A percentile compares a stretch with the other conserved stretches of the same genome.
phyloP scores from a whole-genome alignment of 768 basidiomycete genomes.

The Rhodotorula graminis region DNA sequence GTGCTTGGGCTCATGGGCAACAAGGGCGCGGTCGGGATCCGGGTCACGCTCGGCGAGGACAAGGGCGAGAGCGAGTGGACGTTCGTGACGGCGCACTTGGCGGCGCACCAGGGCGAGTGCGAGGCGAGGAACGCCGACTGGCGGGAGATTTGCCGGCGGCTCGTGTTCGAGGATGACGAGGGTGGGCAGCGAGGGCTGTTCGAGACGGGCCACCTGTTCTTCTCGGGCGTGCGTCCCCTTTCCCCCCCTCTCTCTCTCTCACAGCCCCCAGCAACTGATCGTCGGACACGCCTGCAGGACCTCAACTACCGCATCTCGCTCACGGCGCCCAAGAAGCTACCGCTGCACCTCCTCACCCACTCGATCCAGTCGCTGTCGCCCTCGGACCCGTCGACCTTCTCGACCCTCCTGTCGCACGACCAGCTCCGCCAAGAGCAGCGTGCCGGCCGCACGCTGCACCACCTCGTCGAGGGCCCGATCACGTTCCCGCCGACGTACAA shows the following conservation, averaged over 20 bases:
- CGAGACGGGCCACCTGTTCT: slow-evolving; percentile 81
- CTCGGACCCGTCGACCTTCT: neutral
- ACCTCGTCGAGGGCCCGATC: slow-evolving; percentile 78
- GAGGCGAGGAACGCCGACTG: slow-evolving; percentile 68
- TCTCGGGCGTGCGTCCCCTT: slow-evolving; percentile 68
- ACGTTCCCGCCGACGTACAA: slow-evolving; percentile 77
- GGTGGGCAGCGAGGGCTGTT: slow-evolving; percentile 53
- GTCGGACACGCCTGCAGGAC: slow-evolving; percentile 42
- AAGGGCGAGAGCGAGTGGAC: slow-evolving; percentile 49
- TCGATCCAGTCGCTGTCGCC: slow-evolving; percentile 33
- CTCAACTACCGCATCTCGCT: slow-evolving; percentile 49
- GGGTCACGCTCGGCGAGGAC: slow-evolving; percentile 63
- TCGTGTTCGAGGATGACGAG: slow-evolving; percentile 65
- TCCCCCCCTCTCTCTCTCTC: slow-evolving; percentile 49
- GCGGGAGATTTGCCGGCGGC: slow-evolving; percentile 68
- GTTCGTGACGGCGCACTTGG: slow-evolving; percentile 88
- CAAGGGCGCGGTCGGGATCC: slow-evolving; percentile 86
- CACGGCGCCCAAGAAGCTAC: slow-evolving; percentile 36
- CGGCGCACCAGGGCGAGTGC: slow-evolving; percentile 64
- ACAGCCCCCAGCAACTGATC: neutral
- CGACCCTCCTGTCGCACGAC: slow-evolving; percentile 40
- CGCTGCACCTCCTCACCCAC: slow-evolving; percentile 53
- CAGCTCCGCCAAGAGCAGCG: slow-evolving; percentile 54
- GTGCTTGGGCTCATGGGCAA: slow-evolving; percentile 80
- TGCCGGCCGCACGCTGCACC: slow-evolving; percentile 65